Conservation (phyloP, 768 basidiomycete species). For the Brasilioporus rufonigricans region DNA sequence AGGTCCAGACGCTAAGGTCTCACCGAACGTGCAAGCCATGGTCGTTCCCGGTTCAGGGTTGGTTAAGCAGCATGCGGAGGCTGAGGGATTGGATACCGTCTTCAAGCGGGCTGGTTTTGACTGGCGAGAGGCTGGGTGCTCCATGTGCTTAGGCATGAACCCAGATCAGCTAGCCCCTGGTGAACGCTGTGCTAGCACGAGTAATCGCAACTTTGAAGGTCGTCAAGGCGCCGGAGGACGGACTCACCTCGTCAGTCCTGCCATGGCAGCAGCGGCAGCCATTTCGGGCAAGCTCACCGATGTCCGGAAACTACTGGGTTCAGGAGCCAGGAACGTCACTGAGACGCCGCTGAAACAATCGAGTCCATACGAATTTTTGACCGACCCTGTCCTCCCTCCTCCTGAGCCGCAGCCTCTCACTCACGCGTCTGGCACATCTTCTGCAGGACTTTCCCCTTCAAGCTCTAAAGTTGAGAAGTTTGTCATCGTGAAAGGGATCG, state of each 20-base stretch:
- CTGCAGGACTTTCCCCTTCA: slow-evolving; percentile 38
- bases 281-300: slow-evolving; percentile 83
- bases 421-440: slow-evolving; percentile 31
- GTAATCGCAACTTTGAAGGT: slow-evolving; percentile 92
- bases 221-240: slow-evolving; percentile 85
- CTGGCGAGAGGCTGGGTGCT: slow-evolving; percentile 94
- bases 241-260: slow-evolving; percentile 86
- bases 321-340: slow-evolving; percentile 40
- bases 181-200: slow-evolving; percentile 86
- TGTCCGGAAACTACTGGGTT: slow-evolving; percentile 70
- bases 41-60: slow-evolving; percentile 89
- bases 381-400: slow-evolving; percentile 59
- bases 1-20: slow-evolving; percentile 70
- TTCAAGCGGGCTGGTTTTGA: slow-evolving; percentile 93
- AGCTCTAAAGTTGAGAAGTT: slow-evolving; percentile 60
- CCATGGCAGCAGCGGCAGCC: slow-evolving; percentile 91
- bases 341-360: slow-evolving; percentile 63
- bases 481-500: slow-evolving; percentile 66
- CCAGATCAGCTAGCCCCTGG: slow-evolving; percentile 84
- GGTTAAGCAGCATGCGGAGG: slow-evolving; percentile 88
- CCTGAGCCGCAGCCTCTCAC: slow-evolving; percentile 44
- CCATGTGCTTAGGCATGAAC: slow-evolving; percentile 97
- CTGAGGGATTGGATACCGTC: slow-evolving; percentile 80
- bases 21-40: slow-evolving; percentile 79
- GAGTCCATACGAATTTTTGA: slow-evolving; percentile 74